Base-by-base conservation (phyloP, 495 filamentous ascomycete genomes). In the Penicillium cosmopolitanum region DNA sequence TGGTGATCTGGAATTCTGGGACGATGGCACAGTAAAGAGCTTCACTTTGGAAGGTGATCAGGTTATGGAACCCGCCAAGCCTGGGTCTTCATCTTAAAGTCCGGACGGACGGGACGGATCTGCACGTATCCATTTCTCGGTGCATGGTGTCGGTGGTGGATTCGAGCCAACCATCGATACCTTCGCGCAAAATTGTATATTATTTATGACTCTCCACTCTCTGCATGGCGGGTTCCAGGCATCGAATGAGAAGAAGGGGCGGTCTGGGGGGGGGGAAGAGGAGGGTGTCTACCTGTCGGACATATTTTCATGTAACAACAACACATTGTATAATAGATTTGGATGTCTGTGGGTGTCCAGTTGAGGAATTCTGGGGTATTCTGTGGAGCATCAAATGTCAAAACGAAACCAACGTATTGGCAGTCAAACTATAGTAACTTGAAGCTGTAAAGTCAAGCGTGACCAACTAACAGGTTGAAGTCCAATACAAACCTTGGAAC, bases 1-100 rank as follows among this genome's bases (percentile, higher is more conserved):
- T 44, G 87, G 83, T 5, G 82, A 89, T 65, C 62, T 90, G 43
- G 87, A 91, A 66, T 87, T 89, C 57, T 89, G 86, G 85, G 84
- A 85, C 55, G 86, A 90, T 67, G 85, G 82, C 13, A 71, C 74
- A n/a, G 65, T 73, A 18, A 69, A 67, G 53, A 71, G 66, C 25
- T 58, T 60, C 19, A 47, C 47, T 21, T 25, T 46, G 35, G 55
- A 64, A 28, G 66, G 64, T 15, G 42, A 51, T 9, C 50, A 58
- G 42, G n/a, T 25, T 2, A 23, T 62, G 36, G 57, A 34, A 4
- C 36, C 56, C 13, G 7, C 53, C 35, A 25, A 43, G 15, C 19
- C 63, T 25, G 50, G 61, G 50, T 42, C 53, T 23, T 53, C 31
- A 31, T 7, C 28, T 31, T 31, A 31, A 31, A 28, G 5, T 8